Conservation (phyloP, 345 rosid genomes). For the Geranium rotundifolium region DNA sequence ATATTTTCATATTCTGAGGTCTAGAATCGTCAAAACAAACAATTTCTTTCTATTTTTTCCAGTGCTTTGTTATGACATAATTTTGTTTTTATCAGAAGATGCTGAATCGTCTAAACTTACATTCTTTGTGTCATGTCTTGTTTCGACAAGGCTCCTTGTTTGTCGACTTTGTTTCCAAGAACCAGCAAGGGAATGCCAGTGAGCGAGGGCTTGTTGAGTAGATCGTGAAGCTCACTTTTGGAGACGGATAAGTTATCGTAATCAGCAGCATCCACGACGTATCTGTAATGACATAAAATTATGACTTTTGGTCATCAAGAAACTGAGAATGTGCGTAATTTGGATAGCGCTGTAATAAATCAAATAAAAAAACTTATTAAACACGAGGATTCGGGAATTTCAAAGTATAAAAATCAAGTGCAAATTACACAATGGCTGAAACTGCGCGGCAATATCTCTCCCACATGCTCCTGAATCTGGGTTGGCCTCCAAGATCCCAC, state of each 20-base stretch:
- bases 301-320: neutral
- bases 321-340: neutral
- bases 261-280: slow-evolving; percentile 35
- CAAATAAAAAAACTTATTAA: no score
- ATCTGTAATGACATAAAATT: slow-evolving; percentile 7
- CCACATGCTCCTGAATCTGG: slow-evolving; percentile 46
- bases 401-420: neutral
- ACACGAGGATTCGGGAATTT: no score
- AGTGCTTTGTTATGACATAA: neutral
- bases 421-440: slow-evolving; percentile 29
- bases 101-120: slow-evolving; percentile 10
- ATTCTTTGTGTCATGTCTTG: slow-evolving; percentile 28
- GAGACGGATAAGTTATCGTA: slow-evolving; percentile 24
- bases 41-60: neutral
- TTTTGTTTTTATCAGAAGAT: neutral
- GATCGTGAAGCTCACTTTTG: slow-evolving; percentile 31
- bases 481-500: slow-evolving; percentile 86
- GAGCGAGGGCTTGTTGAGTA: slow-evolving; percentile 26
- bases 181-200: slow-evolving; percentile 27
- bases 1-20: neutral
- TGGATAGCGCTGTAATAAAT: no score
- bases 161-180: slow-evolving; percentile 35
- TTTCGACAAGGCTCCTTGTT: slow-evolving; percentile 29
- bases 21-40: neutral
- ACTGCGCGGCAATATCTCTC: slow-evolving; percentile 33